A percentile compares a stretch with the other conserved stretches of the same genome.
Evolutionary conservation across 2,329 filamentous ascomycete genomes (phyloP).

Genomic region (Magnaporthiopsis incrustans): DNA sequence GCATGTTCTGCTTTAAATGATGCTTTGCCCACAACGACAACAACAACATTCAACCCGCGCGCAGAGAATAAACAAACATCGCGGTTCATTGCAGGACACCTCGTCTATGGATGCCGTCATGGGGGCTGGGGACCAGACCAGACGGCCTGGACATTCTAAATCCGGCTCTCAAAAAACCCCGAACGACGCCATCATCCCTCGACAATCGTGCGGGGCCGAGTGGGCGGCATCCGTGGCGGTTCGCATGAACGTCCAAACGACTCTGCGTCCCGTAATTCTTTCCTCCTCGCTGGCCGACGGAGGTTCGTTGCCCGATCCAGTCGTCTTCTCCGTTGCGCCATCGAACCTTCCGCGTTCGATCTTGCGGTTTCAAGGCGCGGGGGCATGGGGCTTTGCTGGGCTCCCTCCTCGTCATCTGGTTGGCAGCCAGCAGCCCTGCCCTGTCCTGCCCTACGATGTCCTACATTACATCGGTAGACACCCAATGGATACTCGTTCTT

Average conservation of each 20-base stretch:
- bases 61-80: background rate
- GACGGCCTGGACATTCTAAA: background rate
- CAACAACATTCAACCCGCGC: too few species aligned
- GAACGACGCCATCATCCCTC: background rate
- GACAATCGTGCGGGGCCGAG: too few species aligned
- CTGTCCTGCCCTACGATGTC: too few species aligned
- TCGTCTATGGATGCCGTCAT: background rate
- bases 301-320: background rate
- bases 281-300: background rate
- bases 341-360: background rate
- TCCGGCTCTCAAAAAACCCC: too few species aligned
- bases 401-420: too few species aligned
- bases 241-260: background rate
- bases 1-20: background rate
- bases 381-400: background rate
- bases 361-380: background rate
- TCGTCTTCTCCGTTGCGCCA: background rate
- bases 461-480: too few species aligned
- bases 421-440: too few species aligned
- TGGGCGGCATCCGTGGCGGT: background rate
- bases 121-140: too few species aligned
- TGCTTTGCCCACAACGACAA: background rate
- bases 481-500: too few species aligned
- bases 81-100: too few species aligned
- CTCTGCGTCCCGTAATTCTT: background rate